Conservation (phyloP, 2,329 filamentous ascomycete genomes). For the Fusarium nygamai region DNA sequence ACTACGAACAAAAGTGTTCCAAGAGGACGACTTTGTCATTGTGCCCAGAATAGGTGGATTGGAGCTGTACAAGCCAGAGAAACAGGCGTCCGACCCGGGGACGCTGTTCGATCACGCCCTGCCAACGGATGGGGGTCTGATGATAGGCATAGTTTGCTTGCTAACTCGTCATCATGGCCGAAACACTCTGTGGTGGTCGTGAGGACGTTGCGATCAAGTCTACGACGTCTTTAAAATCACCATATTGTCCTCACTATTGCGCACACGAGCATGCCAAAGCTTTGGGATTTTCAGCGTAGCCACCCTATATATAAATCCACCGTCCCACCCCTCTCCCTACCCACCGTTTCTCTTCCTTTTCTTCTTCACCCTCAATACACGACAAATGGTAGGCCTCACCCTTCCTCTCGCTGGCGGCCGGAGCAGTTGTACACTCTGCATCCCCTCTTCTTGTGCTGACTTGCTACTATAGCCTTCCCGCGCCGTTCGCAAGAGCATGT, state of each 20-base stretch:
- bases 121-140: background rate
- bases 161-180: background rate
- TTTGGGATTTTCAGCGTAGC: background rate
- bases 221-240: background rate
- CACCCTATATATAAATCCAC: background rate
- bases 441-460: too few species aligned
- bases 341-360: background rate
- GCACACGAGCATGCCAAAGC: background rate
- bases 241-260: background rate
- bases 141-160: background rate
- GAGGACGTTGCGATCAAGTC: rapidly evolving
- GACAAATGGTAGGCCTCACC: too few species aligned
- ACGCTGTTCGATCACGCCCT: background rate
- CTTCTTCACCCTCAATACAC: too few species aligned
- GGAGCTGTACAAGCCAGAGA: slow-evolving; percentile 1
- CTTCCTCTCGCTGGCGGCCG: too few species aligned
- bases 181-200: background rate
- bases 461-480: too few species aligned
- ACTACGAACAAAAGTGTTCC: slow-evolving; percentile 1
- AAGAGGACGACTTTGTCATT: slow-evolving; percentile 29
- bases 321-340: background rate
- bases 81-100: background rate
- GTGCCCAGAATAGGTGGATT: slow-evolving; percentile 13
- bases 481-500: too few species aligned
- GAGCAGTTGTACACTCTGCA: too few species aligned